Conservation (phyloP, 768 basidiomycete genomes). For the Termitomyces sp. region DNA sequence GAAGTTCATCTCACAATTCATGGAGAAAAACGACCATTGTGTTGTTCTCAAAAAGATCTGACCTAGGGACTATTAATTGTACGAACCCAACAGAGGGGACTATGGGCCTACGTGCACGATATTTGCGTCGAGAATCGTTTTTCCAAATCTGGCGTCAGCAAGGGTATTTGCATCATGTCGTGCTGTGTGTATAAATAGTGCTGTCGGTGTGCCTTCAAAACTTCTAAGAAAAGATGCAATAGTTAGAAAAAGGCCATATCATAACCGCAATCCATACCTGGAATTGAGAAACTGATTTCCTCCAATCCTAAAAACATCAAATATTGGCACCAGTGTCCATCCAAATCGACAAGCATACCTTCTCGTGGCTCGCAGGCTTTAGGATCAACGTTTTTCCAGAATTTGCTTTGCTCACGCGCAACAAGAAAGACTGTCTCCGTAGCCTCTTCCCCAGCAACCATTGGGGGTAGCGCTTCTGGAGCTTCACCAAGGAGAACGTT, state of each 20-base stretch:
- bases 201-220: constrained; percentile 87
- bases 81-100: not conserved
- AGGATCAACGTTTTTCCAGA: constrained; percentile 85
- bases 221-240: constrained; percentile 38
- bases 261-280: constrained; percentile 38
- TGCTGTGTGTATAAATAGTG: constrained; percentile 73
- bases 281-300: constrained; percentile 58
- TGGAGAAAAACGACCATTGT: constrained; percentile 87
- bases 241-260: constrained; percentile 1
- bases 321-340: not conserved
- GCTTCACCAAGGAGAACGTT: constrained; percentile 86
- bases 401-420: constrained; percentile 80
- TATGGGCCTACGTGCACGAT: constrained; percentile 73
- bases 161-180: constrained; percentile 76
- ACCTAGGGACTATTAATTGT: constrained; percentile 32
- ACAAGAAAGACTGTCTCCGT: constrained; percentile 91
- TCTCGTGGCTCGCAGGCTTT: constrained; percentile 79
- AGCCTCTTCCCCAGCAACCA: constrained; percentile 73
- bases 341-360: constrained; percentile 36
- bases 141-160: constrained; percentile 62
- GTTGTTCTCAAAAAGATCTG: constrained; percentile 70
- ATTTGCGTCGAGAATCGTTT: constrained; percentile 76
- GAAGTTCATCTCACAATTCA: constrained; percentile 70
- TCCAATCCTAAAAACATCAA: constrained; percentile 44
- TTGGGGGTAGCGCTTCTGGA: constrained; percentile 66